Conservation (phyloP, 805 yeast species). For the Candida arabinofermentans region DNA sequence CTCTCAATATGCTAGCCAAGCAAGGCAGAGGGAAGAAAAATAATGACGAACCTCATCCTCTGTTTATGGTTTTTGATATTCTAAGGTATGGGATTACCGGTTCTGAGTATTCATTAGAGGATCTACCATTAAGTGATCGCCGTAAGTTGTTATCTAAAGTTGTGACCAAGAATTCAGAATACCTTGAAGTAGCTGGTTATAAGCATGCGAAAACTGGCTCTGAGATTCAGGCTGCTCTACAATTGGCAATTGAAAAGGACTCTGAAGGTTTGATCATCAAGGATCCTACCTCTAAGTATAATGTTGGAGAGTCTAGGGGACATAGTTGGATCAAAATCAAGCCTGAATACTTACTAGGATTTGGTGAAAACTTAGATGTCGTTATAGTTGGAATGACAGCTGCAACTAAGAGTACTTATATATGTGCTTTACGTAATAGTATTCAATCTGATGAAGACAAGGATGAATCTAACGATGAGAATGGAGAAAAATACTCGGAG, state of each 20-base stretch:
- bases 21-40: neutral
- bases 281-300: slow-evolving; percentile 53
- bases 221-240: slow-evolving; percentile 55
- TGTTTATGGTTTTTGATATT: slow-evolving; percentile 68
- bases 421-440: slow-evolving; percentile 63
- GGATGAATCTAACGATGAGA: slow-evolving; percentile 16
- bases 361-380: slow-evolving; percentile 83
- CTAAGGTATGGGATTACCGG: slow-evolving; percentile 47
- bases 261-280: slow-evolving; percentile 86
- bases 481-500: slow-evolving; percentile 1
- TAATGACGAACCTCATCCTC: slow-evolving; percentile 40
- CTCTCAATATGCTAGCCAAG: slow-evolving; percentile 44
- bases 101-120: slow-evolving; percentile 52
- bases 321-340: slow-evolving; percentile 80
- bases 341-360: slow-evolving; percentile 83
- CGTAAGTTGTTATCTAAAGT: slow-evolving; percentile 46
- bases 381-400: slow-evolving; percentile 74
- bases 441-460: neutral
- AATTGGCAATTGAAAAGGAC: slow-evolving; percentile 52
- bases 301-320: slow-evolving; percentile 54
- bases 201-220: slow-evolving; percentile 38
- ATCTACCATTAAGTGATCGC: slow-evolving; percentile 50
- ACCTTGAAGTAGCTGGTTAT: slow-evolving; percentile 46
- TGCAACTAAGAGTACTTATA: slow-evolving; percentile 65
- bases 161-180: slow-evolving; percentile 38